A percentile compares a stretch with the other conserved stretches of the same genome.
Evolutionary conservation across 768 basidiomycete genomes (phyloP).

Genomic region (Boletus sp.): DNA sequence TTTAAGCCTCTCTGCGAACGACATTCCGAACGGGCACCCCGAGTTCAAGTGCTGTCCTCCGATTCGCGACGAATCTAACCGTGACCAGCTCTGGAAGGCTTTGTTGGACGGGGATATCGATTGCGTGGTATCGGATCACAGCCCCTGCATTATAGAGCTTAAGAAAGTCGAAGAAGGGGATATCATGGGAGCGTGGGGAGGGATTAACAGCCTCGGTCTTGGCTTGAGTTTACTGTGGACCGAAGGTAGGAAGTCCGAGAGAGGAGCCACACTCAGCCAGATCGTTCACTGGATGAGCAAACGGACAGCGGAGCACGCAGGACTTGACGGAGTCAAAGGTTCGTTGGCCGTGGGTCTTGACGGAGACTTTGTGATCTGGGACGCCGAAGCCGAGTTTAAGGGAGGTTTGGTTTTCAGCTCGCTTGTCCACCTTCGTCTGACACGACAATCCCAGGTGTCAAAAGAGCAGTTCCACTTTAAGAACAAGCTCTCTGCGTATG

Average conservation of each 20-base stretch:
- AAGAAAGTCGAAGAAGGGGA: conserved; percentile 78
- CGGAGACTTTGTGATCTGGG: conserved; percentile 86
- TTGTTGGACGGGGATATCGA: conserved; percentile 82
- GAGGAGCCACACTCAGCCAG: conserved; percentile 53
- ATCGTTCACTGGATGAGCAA: conserved; percentile 75
- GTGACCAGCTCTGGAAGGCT: conserved; percentile 78
- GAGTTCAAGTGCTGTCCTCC: conserved; percentile 98
- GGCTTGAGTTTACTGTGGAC: conserved; percentile 91
- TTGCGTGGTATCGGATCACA: conserved; percentile 95
- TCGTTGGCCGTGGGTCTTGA: conserved; percentile 70
- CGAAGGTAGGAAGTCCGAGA: conserved; percentile 56
- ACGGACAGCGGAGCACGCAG: conserved; percentile 77
- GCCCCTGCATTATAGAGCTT: conserved; percentile 80
- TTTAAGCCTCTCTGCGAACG: conserved; percentile 69
- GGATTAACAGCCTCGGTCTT: conserved; percentile 87
- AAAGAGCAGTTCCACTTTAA: conserved; percentile 78
- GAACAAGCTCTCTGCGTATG: conserved; percentile 91
- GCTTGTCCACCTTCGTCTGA: conserved; percentile 4
- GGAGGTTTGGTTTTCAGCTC: conserved; percentile 18
- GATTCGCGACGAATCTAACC: conserved; percentile 72
- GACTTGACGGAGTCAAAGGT: conserved; percentile 70
- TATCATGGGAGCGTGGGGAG: conserved; percentile 92
- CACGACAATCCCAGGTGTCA: conserved; percentile 53
- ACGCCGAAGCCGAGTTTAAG: conserved; percentile 52
- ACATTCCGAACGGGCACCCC: conserved; percentile 72